Conservation (phyloP, 1,139 yeast species). For the Protomyces lactucae-debilis region DNA sequence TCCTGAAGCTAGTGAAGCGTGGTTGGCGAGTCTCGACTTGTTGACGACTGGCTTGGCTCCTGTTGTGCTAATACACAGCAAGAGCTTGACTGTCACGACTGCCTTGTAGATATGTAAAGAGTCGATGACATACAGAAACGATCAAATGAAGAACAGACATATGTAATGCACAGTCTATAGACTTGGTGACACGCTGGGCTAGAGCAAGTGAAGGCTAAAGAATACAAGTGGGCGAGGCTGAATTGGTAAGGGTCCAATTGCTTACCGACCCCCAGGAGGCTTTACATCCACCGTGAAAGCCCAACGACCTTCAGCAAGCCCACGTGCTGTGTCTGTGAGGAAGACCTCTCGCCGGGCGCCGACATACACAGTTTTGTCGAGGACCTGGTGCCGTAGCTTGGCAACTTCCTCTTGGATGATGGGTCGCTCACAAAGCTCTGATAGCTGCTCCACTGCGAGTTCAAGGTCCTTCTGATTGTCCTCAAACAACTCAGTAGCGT, state of each 20-base stretch:
- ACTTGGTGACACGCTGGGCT: too few relatives aligned
- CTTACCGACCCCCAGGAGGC: background rate
- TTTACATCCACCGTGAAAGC: constrained; percentile 31
- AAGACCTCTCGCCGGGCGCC: constrained; percentile 39
- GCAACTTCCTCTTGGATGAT: constrained; percentile 37
- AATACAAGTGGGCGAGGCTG: too few relatives aligned
- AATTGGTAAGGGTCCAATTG: background rate
- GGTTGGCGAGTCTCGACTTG: constrained; percentile 66
- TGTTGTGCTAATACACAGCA: constrained; percentile 72
- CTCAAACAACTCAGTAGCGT: constrained; percentile 53
- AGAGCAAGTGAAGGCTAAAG: too few relatives aligned
- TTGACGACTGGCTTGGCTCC: constrained; percentile 86
- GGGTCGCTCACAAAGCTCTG: constrained; percentile 55
- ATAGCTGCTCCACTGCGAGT: constrained; percentile 70
- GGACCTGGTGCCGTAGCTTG: constrained; percentile 37
- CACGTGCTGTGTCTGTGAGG: constrained; percentile 40
- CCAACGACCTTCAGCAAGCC: constrained; percentile 41
- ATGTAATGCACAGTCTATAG: too few relatives aligned
- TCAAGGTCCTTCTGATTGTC: constrained; percentile 68
- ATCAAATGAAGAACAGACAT: too few relatives aligned
- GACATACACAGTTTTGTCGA: constrained; percentile 43
- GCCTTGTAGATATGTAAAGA: constrained; percentile 48
- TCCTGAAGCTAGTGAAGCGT: constrained; percentile 64
- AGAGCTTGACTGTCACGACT: constrained; percentile 92
- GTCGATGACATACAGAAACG: background rate